Percentiles rank a stretch among this genome's conserved stretches.
phyloP scores from a whole-genome alignment of 2,329 filamentous ascomycete genomes.

The Colletotrichum falcatum region DNA sequence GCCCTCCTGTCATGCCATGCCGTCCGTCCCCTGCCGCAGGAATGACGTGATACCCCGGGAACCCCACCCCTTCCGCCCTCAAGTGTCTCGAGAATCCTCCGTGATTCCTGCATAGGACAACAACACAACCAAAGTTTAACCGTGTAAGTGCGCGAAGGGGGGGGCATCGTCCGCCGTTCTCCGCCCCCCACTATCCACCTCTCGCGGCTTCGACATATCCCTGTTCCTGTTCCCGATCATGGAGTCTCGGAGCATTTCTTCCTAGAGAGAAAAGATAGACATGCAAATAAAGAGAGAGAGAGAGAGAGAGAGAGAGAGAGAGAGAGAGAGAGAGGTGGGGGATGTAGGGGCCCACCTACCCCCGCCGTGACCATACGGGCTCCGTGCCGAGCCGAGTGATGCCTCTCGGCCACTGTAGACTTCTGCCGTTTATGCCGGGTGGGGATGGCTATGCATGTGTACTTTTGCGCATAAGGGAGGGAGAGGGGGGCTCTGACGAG shows the following conservation, averaged over 20 bases:
- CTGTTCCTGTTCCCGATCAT: not conserved
- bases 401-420: not conserved
- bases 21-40: not conserved
- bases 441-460: not conserved
- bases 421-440: not conserved
- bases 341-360: not conserved
- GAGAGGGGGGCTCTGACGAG: too few relatives aligned
- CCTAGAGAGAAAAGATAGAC: not conserved
- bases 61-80: not conserved
- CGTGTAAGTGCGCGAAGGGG: not conserved
- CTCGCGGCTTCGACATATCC: not conserved
- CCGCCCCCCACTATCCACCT: too few relatives aligned
- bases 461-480: not conserved
- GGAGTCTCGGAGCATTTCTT: conserved; percentile 10
- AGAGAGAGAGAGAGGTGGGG: not conserved
- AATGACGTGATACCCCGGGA: not conserved
- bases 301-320: too few relatives aligned
- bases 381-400: not conserved
- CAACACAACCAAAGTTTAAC: not conserved
- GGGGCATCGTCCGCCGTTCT: not conserved
- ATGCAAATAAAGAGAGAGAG: too few relatives aligned
- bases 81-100: not conserved
- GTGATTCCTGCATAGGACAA: conserved; percentile 7
- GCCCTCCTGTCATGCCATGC: not conserved
- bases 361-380: not conserved